These are phyloP conservation scores for Penicillium sp. DNA, from an alignment of 2,329 filamentous ascomycete genomes.

Conservation along the genomic window DNA sequence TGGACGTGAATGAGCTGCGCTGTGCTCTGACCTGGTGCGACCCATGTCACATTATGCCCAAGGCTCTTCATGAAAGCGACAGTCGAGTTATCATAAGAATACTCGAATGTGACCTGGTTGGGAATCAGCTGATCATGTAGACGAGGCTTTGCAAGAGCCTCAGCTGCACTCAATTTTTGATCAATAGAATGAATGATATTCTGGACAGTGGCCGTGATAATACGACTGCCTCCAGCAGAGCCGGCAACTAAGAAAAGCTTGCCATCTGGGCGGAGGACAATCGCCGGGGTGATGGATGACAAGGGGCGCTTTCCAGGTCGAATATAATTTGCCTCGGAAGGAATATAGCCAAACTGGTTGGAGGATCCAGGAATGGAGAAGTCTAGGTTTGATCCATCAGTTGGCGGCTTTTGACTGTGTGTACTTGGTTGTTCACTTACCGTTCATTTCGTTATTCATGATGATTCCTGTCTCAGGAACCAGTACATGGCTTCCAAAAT, in stretches of 20 bases:
- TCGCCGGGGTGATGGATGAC: conserved; percentile 80
- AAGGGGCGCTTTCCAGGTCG: conserved; percentile 80
- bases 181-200: conserved; percentile 76
- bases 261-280: conserved; percentile 71
- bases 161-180: conserved; percentile 62
- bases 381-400: conserved; percentile 57
- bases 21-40: conserved; percentile 67
- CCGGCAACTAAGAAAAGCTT: conserved; percentile 73
- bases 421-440: conserved; percentile 50
- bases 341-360: conserved; percentile 86
- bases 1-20: conserved; percentile 72
- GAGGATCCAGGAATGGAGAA: conserved; percentile 80
- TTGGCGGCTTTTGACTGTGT: too few species aligned
- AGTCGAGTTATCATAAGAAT: conserved; percentile 68
- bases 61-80: conserved; percentile 66
- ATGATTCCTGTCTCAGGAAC: conserved; percentile 84
- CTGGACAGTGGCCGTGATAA: conserved; percentile 80
- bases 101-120: conserved; percentile 71
- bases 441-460: conserved; percentile 68
- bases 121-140: conserved; percentile 85
- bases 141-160: conserved; percentile 70
- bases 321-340: conserved; percentile 81
- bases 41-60: conserved; percentile 76
- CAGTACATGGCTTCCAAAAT: conserved; percentile 81
- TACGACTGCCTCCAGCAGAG: conserved; percentile 80